phyloP scores from a whole-genome alignment of 1,284 basidiomycete species.

The Ganoderma lucidum region DNA sequence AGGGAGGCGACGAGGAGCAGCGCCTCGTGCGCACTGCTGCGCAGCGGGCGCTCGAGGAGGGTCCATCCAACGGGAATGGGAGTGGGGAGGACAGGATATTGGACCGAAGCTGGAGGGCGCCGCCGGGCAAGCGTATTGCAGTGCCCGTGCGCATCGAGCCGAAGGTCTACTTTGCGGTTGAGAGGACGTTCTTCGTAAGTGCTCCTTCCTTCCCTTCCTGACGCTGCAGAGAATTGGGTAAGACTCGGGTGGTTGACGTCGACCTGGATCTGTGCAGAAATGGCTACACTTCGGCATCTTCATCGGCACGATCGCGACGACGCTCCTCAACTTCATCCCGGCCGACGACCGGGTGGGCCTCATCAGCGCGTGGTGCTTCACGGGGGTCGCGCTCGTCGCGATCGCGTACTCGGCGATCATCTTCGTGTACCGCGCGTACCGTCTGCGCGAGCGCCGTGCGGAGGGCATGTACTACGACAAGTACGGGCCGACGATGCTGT shows the following conservation, averaged over 20 bases:
- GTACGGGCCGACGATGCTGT: conserved; percentile 85
- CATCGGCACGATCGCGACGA: conserved; percentile 89
- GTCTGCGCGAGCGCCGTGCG: conserved; percentile 78
- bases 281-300: conserved; percentile 95
- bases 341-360: conserved; percentile 82
- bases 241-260: neutral
- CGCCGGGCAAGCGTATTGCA: conserved; percentile 89
- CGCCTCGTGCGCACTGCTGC: neutral
- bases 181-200: conserved; percentile 87
- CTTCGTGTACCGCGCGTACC: conserved; percentile 87
- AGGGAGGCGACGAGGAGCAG: conserved; percentile 42
- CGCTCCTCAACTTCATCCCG: conserved; percentile 88
- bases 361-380: conserved; percentile 89
- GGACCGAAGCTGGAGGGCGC: conserved; percentile 83
- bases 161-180: conserved; percentile 97
- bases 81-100: conserved; percentile 60
- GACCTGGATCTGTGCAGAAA: conserved; percentile 58
- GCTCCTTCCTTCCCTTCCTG: neutral
- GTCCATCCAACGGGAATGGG: conserved; percentile 32
- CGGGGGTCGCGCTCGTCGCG: conserved; percentile 86
- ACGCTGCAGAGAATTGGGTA: neutral
- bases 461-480: conserved; percentile 89
- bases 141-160: conserved; percentile 96
- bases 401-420: conserved; percentile 91
- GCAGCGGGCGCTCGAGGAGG: conserved; percentile 38